Conservation (phyloP, 139 green algal genomes). For the Coelastrella sp. region DNA sequence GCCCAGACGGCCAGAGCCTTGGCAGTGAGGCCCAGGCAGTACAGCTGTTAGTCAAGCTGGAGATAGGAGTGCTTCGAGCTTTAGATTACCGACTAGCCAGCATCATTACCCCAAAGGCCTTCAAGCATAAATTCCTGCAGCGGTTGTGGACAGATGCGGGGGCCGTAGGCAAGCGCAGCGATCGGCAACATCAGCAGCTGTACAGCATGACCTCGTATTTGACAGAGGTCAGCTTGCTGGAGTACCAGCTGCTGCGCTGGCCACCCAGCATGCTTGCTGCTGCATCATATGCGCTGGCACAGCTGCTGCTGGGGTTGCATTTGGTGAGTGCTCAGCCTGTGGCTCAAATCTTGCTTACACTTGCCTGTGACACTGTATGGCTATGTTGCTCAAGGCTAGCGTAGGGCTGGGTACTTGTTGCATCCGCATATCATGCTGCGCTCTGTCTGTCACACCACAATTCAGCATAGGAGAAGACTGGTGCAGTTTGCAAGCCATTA, state of each 20-base stretch:
- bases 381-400: too few relatives aligned
- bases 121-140: background rate
- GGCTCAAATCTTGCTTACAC: background rate
- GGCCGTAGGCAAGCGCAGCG: background rate
- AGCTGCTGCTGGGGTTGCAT: conserved; percentile 10
- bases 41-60: conserved; percentile 21
- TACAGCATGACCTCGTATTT: conserved; percentile 16
- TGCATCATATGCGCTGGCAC: background rate
- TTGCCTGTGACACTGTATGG: too few relatives aligned
- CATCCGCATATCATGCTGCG: too few relatives aligned
- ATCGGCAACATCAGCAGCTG: conserved; percentile 11
- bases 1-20: background rate
- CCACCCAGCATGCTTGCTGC: background rate
- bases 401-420: too few relatives aligned
- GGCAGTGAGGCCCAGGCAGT: background rate
- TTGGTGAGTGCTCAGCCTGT: background rate
- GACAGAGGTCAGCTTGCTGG: conserved; percentile 12
- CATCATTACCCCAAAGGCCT: background rate
- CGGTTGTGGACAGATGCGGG: background rate
- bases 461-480: too few relatives aligned
- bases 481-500: too few relatives aligned
- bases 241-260: conserved; percentile 25
- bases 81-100: background rate
- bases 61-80: background rate
- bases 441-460: too few relatives aligned